Conservation (phyloP, 768 basidiomycete genomes). For the Tricholoma saponaceum region DNA sequence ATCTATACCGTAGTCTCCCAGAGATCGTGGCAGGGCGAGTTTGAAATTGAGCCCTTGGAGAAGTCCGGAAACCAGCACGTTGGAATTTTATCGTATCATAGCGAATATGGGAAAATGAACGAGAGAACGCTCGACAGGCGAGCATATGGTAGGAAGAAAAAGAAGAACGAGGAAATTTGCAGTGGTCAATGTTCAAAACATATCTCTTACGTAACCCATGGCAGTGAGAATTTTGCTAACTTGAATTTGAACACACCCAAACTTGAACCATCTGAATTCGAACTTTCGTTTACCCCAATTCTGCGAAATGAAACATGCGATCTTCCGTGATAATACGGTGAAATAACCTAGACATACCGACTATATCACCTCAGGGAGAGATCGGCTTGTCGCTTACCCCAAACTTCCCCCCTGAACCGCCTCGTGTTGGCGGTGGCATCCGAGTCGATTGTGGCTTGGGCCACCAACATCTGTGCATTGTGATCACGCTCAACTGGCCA, state of each 20-base stretch:
- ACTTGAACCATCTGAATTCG: too few species aligned
- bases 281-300: not conserved
- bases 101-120: constrained; percentile 19
- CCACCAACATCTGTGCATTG: not conserved
- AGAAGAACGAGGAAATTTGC: not conserved
- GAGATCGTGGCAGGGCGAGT: constrained; percentile 20
- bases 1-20: constrained; percentile 27
- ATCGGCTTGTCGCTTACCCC: not conserved
- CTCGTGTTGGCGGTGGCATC: not conserved
- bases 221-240: not conserved
- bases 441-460: not conserved
- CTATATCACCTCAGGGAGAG: not conserved
- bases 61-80: constrained; percentile 7
- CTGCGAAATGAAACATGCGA: not conserved
- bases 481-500: not conserved
- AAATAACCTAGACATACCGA: not conserved
- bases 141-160: constrained; percentile 23
- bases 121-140: constrained; percentile 23
- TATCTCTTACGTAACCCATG: not conserved
- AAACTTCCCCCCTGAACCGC: not conserved
- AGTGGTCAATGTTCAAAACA: not conserved
- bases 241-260: too few species aligned
- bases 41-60: constrained; percentile 10
- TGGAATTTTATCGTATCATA: constrained; percentile 11
- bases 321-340: not conserved